phyloP scores from a whole-genome alignment of 106 monocot species.

The Dendrobium chrysotoxum region DNA sequence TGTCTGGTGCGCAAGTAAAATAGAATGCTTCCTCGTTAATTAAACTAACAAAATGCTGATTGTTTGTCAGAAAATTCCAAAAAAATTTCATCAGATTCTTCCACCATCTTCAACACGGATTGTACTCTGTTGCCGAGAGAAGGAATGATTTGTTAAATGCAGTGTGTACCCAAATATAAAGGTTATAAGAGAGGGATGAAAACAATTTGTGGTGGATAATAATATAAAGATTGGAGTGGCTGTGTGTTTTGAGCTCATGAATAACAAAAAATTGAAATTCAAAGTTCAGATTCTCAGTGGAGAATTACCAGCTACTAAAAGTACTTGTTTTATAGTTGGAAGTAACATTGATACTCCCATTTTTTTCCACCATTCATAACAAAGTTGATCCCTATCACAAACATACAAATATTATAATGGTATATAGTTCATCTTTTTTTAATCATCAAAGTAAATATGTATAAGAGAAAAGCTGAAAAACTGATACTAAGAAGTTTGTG shows the following conservation, averaged over 20 bases:
- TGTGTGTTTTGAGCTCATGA: conserved; percentile 53
- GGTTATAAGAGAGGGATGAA: conserved; percentile 27
- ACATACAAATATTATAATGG: no score
- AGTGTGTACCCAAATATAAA: conserved; percentile 9
- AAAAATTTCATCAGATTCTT: conserved; percentile 20
- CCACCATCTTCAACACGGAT: conserved; percentile 7
- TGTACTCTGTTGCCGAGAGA: conserved; percentile 11
- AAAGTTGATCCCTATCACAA: no score
- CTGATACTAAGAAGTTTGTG: no score
- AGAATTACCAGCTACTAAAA: neutral
- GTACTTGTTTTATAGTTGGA: neutral
- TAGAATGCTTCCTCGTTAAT: no score
- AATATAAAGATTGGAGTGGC: conserved; percentile 36
- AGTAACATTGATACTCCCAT: neutral
- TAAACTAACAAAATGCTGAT: neutral
- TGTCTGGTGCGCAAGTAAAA: no score
- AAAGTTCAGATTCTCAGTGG: conserved; percentile 41
- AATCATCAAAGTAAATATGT: no score
- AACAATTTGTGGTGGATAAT: conserved; percentile 36
- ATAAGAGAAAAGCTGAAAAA: no score
- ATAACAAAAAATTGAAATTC: conserved; percentile 24
- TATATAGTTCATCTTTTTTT: no score
- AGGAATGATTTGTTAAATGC: conserved; percentile 30
- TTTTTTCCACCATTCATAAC: neutral
- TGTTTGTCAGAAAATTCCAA: conserved; percentile 26